Base-by-base conservation (phyloP, 805 yeast genomes). In the Yarrowia deformans region DNA sequence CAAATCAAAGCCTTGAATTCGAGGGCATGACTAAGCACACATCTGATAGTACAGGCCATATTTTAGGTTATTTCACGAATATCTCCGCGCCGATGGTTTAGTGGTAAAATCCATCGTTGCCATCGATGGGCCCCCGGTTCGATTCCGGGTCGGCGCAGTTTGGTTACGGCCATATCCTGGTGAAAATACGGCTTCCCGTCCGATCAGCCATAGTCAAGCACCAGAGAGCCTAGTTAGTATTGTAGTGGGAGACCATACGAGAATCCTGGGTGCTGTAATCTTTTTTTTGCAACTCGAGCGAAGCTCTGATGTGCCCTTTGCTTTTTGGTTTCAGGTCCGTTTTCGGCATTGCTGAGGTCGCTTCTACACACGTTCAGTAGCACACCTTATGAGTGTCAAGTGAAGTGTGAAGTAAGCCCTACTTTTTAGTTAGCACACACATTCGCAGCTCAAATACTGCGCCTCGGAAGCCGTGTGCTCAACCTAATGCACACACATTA, bases 41-140 rank as follows among this genome's bases (percentile, higher is more conserved):
- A 13, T 35, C 18, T 37, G 19, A 19, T n/a, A n/a, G n/a, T 7
- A 14, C 10, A 35, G 14, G n/a, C 60, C 45, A 18, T 6, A 10
- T 18, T 55, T 55, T 55, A 6, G 16, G 14, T 13, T 10, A 19
- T 7, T 39, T n/a, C 8, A 39, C n/a, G n/a, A n/a, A n/a, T 40
- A 10, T 39, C 32, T 16, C 19, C 39, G 61, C 61, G 61, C 61
- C 61, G 61, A 55, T 55, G 61, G 61, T 55, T 55, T 55, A 55
- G 61, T 55, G 61, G 61, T 55, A 56, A 56, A 56, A 56, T 56
- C 63, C 63, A 56, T 56, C 63, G 63, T 56, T 56, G 63, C 63
- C 63, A 56, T 56, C 63, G 63, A 56, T 56, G 63, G 63, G 63
- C 63, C 63, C 63, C 63, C 63, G 63, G 63, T 56, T 56, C 63